Evolutionary conservation across 306 rosid species (phyloP), one percentile per base, ranked within the genome.

Genomic region (Cucurbita argyrosperma): DNA sequence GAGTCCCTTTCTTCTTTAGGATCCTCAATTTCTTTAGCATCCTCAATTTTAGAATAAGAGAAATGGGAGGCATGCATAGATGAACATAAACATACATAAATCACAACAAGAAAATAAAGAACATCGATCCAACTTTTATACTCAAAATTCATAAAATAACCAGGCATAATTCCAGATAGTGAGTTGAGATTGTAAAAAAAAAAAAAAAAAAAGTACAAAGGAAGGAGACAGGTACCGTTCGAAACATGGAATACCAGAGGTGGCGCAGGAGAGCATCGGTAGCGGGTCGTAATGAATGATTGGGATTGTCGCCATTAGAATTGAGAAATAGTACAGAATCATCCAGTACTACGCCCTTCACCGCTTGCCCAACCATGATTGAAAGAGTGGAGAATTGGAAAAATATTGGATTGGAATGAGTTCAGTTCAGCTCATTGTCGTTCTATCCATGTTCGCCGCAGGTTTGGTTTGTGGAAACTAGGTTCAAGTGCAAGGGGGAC

Each of bases 281-380:
- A 14, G 74, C 90, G 8, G 88, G 79, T 35, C 30, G 79, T 42
- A 57, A 18, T 18, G 74, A 63, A 50, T 15, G 50, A 40, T 51
- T 82, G 72, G 76, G 77, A 56, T 78, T 18, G 45, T 77, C 69
- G 26, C n/a, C 71, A 18, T 19, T 19, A 43, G 71, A 65, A 65
- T 43, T 19, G 71, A 65, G 13, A 5, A 53, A 78, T 13, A 93
- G 55, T 49, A 74, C 83, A 38, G 94, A 87, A 51, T 81, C 92
- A 78, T 93, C 92, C 80, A 93, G 73, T 57, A 90, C 78, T 69
- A 92, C 91, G 60, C 89, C 90, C 75, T 10, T 55, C 61, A 63
- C 79, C 73, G 54, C 61, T 65, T 21, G 71, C 38, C 16, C 71
- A 42, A 12, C 71, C 82, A 65, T 74, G 62, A 57, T 65, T 72